These are phyloP conservation scores for Fusarium nanum DNA, from an alignment of 2,329 filamentous ascomycete species.

Conservation along the genomic window DNA sequence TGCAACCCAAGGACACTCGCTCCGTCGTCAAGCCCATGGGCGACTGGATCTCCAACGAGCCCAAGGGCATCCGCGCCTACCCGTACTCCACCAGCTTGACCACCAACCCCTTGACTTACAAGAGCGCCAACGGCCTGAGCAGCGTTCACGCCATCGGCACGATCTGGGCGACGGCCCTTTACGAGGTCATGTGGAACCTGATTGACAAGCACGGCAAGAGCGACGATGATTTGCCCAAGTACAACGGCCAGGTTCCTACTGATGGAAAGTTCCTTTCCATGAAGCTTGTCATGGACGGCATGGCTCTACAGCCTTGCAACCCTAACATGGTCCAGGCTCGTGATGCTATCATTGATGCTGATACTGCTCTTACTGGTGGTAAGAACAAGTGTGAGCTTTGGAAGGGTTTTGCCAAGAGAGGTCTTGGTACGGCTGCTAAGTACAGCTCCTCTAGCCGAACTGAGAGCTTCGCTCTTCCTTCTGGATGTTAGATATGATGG, in stretches of 20 bases:
- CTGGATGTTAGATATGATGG: constrained; percentile 37
- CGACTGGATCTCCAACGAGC: constrained; percentile 60
- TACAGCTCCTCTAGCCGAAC: constrained; percentile 47
- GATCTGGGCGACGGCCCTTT: constrained; percentile 55
- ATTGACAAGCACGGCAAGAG: constrained; percentile 67
- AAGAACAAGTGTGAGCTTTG: constrained; percentile 64
- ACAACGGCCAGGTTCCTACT: constrained; percentile 59
- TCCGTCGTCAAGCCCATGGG: constrained; percentile 61
- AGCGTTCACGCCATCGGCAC: constrained; percentile 62
- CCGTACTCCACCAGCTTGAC: constrained; percentile 63
- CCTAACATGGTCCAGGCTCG: constrained; percentile 65
- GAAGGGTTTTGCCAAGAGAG: constrained; percentile 67
- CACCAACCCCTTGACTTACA: constrained; percentile 64
- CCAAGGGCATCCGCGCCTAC: constrained; percentile 60
- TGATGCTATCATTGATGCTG: constrained; percentile 67
- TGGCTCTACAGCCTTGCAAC: constrained; percentile 68
- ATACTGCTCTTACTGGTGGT: constrained; percentile 62
- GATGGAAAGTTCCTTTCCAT: constrained; percentile 64
- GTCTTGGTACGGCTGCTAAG: constrained; percentile 57
- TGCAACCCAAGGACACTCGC: constrained; percentile 60
- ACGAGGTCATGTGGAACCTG: constrained; percentile 69
- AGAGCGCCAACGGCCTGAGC: constrained; percentile 51
- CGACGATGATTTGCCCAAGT: constrained; percentile 54
- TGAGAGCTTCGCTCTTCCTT: constrained; percentile 49
- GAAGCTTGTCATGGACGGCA: constrained; percentile 64